phyloP scores from a whole-genome alignment of 148 eudicot species.

The Rhododendron griersonianum region DNA sequence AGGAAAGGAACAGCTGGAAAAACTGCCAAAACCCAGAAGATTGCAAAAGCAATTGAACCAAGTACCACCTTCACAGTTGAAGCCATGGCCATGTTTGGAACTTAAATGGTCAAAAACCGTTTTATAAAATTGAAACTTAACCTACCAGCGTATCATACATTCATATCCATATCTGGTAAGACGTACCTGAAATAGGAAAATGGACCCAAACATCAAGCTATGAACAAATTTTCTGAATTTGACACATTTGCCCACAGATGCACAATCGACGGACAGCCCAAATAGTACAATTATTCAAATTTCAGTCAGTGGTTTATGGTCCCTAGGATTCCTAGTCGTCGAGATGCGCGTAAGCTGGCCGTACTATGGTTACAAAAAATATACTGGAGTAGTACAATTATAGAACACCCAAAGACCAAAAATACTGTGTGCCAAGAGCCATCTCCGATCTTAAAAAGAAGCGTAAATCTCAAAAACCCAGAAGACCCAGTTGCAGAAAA shows the following conservation, averaged over 20 bases:
- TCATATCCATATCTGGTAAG: neutral
- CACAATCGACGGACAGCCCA: neutral
- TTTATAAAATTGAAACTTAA: neutral
- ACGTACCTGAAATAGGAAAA: slow-evolving; percentile 12
- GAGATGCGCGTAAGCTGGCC: too few species aligned
- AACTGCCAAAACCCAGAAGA: slow-evolving; percentile 90
- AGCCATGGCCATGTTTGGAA: slow-evolving; percentile 52
- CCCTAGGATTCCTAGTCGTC: too few species aligned
- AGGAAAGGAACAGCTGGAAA: slow-evolving; percentile 80
- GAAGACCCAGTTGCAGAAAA: slow-evolving; percentile 3
- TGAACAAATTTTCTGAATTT: neutral
- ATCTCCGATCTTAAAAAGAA: too few species aligned
- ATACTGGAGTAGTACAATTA: too few species aligned
- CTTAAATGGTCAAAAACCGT: neutral
- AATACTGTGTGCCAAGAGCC: too few species aligned
- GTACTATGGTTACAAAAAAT: too few species aligned
- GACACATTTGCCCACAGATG: neutral
- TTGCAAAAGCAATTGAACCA: slow-evolving; percentile 67
- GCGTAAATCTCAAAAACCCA: neutral
- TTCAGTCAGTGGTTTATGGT: too few species aligned
- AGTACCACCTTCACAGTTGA: slow-evolving; percentile 60
- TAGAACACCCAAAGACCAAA: too few species aligned
- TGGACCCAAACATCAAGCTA: neutral
- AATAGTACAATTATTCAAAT: neutral
- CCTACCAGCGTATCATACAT: neutral